Base-by-base conservation (phyloP, 495 filamentous ascomycete species). In the Tuber magnatum region DNA sequence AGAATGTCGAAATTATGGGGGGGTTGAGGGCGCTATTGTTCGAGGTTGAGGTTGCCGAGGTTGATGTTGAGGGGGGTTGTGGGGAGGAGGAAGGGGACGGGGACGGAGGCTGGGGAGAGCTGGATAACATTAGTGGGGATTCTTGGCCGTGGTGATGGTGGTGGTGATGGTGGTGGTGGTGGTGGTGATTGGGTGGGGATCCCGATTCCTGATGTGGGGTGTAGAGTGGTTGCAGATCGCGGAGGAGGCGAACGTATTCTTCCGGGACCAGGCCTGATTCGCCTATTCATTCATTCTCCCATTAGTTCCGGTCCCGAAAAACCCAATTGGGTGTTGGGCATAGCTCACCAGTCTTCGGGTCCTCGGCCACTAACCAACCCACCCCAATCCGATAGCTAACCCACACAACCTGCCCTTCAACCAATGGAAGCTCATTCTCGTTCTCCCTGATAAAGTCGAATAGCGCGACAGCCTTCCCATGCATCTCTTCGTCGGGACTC, bases 361-460 rank as follows among this genome's bases (percentile, higher is more conserved):
- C 96, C 84, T 96, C 91, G 5, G 96, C 95, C 39, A 99, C 95
- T 56, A 99, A 86, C 95, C 95, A 99, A 65, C 95, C 95, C 84
- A 97, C 93, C 32, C 94, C 94, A 83, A 98, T 94, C 43, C 95
- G 87, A 82, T 97, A 99, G 16, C 92, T 94, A 61, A 99, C 94
- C 88, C 94, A 94, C 68, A 99, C 97, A 73, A 97, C 91, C 81
- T 99, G 95, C 44, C 96, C 96, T 84, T 99, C 95, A 0, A 91
- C 90, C 32, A 99, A 85, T 24, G 93, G 94, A 22, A 99, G 88
- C 84, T 99, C 95, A 79, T 97, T 99, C 81, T 97, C 93, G 81
- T 98, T 97, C 83, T 98, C 95, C 40, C 93, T 89, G 72, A 90
- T 89, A 83, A 99, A 99, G 83, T 97, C 93, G 81, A 96, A 99